Percentiles rank a stretch among this genome's conserved stretches.
phyloP scores from a whole-genome alignment of 352 stramenopile species.

The Pythium vanterpoolii region DNA sequence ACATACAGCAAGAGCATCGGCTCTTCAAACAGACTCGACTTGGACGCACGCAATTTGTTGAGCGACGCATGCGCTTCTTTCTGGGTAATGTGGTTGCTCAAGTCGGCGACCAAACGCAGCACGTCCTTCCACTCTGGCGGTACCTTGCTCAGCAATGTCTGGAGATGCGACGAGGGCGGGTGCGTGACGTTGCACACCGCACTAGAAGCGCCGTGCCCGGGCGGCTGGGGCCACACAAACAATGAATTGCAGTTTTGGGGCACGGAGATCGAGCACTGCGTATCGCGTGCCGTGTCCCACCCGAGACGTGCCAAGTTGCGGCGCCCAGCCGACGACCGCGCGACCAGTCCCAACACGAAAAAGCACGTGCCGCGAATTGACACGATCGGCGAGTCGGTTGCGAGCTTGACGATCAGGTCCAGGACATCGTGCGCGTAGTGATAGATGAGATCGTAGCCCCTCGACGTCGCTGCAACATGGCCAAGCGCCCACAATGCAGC shows the following conservation, averaged over 20 bases:
- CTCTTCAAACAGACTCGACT: slow-evolving; percentile 77
- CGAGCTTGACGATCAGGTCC: slow-evolving; percentile 85
- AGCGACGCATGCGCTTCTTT: slow-evolving; percentile 85
- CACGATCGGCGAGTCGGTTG: slow-evolving; percentile 75
- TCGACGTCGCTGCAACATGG: slow-evolving; percentile 73
- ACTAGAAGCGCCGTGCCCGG: slow-evolving; percentile 15
- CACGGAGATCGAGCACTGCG: slow-evolving; percentile 73
- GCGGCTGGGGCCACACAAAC: slow-evolving; percentile 69
- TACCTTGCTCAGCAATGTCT: slow-evolving; percentile 65
- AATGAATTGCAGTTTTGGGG: slow-evolving; percentile 77
- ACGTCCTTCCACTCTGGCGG: slow-evolving; percentile 77
- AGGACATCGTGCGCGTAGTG: slow-evolving; percentile 81
- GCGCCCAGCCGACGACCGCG: slow-evolving; percentile 56
- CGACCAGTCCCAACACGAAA: slow-evolving; percentile 79
- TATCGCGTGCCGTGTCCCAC: slow-evolving; percentile 73
- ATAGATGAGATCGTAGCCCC: slow-evolving; percentile 78
- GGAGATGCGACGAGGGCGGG: slow-evolving; percentile 54
- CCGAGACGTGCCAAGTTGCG: slow-evolving; percentile 67
- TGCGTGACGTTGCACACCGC: slow-evolving; percentile 49
- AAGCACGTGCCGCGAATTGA: slow-evolving; percentile 86
- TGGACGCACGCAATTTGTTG: slow-evolving; percentile 75
- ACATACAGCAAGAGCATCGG: slow-evolving; percentile 79
- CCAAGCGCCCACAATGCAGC: slow-evolving; percentile 83
- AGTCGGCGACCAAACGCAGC: slow-evolving; percentile 67
- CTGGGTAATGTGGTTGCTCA: slow-evolving; percentile 89